Conservation (phyloP, 352 stramenopile genomes). For the Phytopythium aichiense region DNA sequence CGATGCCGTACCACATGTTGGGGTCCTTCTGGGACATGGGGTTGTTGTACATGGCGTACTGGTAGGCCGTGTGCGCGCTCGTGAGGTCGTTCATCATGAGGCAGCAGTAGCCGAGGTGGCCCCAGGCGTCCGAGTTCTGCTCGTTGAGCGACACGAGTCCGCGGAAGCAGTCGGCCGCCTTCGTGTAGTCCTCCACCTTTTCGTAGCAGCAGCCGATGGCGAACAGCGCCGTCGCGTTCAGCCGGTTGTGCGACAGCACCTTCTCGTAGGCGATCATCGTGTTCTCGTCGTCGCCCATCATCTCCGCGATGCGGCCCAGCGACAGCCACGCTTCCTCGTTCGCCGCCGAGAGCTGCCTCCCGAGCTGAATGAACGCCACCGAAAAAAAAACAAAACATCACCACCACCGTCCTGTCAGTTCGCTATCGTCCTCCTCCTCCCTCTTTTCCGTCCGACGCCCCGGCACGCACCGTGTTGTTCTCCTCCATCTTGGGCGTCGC, state of each 20-base stretch:
- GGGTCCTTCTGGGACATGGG: conserved; percentile 84
- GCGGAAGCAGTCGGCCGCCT: conserved; percentile 86
- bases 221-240: conserved; percentile 80
- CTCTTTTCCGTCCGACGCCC: not conserved
- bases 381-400: no score
- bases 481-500: conserved; percentile 80
- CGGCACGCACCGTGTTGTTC: conserved; percentile 48
- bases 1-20: conserved; percentile 87
- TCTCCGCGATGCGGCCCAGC: conserved; percentile 81
- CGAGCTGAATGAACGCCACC: conserved; percentile 21
- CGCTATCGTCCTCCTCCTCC: no score
- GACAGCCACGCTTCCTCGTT: conserved; percentile 85
- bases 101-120: conserved; percentile 83
- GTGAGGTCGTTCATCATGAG: conserved; percentile 89
- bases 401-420: not conserved
- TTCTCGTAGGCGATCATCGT: conserved; percentile 87
- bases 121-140: conserved; percentile 84
- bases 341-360: conserved; percentile 63
- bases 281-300: conserved; percentile 89
- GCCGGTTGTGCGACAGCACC: conserved; percentile 82
- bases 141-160: conserved; percentile 78
- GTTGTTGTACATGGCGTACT: conserved; percentile 90
- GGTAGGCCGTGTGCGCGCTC: conserved; percentile 82
- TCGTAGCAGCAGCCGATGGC: conserved; percentile 85
- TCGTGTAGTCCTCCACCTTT: conserved; percentile 85